Evolutionary conservation across 2,329 filamentous ascomycete genomes (phyloP).

Genomic region (Clonostachys chloroleuca): DNA sequence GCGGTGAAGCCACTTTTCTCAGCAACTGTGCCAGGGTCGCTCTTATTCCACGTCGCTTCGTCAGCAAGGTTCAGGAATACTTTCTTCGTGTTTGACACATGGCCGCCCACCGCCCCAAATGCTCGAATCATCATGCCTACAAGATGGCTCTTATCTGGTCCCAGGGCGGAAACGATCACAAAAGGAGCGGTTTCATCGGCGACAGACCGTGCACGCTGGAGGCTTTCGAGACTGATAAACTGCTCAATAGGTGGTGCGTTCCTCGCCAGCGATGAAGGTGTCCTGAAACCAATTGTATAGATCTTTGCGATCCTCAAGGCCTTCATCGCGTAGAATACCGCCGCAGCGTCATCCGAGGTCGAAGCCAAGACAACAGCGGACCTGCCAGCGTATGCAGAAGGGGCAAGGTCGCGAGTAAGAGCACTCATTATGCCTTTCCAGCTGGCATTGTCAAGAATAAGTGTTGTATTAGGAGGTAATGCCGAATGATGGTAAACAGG

Average conservation of each 20-base stretch:
- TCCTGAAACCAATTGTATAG: slow-evolving; percentile 79
- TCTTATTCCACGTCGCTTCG: slow-evolving; percentile 44
- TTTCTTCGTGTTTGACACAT: slow-evolving; percentile 43
- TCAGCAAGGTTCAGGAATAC: slow-evolving; percentile 80
- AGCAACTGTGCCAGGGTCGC: slow-evolving; percentile 66
- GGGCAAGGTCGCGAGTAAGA: slow-evolving; percentile 75
- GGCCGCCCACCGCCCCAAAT: slow-evolving; percentile 41
- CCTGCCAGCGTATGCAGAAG: slow-evolving; percentile 73
- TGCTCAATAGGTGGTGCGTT: slow-evolving; percentile 69
- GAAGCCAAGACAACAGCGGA: slow-evolving; percentile 73
- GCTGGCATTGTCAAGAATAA: slow-evolving; percentile 76
- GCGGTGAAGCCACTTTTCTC: slow-evolving; percentile 73
- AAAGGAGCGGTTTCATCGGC: slow-evolving; percentile 60
- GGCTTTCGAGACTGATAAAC: slow-evolving; percentile 68
- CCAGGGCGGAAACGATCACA: slow-evolving; percentile 74
- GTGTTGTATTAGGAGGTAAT: slow-evolving; percentile 42
- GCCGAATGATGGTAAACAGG: slow-evolving; percentile 18
- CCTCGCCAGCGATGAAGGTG: slow-evolving; percentile 53
- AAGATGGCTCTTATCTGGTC: slow-evolving; percentile 72
- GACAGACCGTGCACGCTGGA: slow-evolving; percentile 46
- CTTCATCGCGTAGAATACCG: slow-evolving; percentile 73
- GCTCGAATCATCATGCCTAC: slow-evolving; percentile 75
- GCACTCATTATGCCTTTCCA: slow-evolving; percentile 85
- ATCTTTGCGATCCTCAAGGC: slow-evolving; percentile 74
- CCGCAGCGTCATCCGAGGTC: slow-evolving; percentile 70